Conservation (phyloP, 1,284 basidiomycete genomes). For the Stereum hirsutum region DNA sequence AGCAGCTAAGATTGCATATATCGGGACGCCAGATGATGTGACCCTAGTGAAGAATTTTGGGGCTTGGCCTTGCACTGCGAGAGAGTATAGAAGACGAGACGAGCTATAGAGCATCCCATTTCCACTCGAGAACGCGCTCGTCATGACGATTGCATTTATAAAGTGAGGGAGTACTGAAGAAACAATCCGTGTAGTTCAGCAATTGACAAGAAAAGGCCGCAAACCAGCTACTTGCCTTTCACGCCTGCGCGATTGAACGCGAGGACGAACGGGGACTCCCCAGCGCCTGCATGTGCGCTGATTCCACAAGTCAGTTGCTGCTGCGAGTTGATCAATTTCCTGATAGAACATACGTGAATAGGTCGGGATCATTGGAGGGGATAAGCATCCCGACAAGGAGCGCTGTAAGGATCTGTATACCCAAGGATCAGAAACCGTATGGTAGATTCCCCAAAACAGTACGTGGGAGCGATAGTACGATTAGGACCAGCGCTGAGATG, state of each 20-base stretch:
- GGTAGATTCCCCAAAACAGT: too few species aligned
- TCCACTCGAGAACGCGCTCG: constrained; percentile 77
- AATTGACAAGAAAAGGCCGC: neutral
- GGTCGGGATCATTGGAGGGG: too few species aligned
- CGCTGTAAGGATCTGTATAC: constrained; percentile 49
- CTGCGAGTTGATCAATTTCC: too few species aligned
- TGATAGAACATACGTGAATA: too few species aligned
- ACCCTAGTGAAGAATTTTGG: constrained; percentile 55
- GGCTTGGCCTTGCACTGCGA: constrained; percentile 71
- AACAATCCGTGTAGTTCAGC: neutral
- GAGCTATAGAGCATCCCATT: constrained; percentile 77
- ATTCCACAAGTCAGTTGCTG: too few species aligned
- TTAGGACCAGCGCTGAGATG: too few species aligned
- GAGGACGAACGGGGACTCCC: constrained; percentile 76
- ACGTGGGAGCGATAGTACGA: too few species aligned
- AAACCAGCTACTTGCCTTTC: too few species aligned
- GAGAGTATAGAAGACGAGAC: constrained; percentile 77
- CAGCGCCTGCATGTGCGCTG: too few species aligned
- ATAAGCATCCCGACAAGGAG: constrained; percentile 78
- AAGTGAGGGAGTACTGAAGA: constrained; percentile 51
- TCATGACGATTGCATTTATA: constrained; percentile 60
- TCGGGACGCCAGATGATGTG: constrained; percentile 68
- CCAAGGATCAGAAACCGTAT: too few species aligned
- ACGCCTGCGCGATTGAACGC: constrained; percentile 72
- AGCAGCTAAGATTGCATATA: constrained; percentile 44